Evolutionary conservation across 2,329 filamentous ascomycete species (phyloP).

Genomic region (Chaetoscypha palmicola): DNA sequence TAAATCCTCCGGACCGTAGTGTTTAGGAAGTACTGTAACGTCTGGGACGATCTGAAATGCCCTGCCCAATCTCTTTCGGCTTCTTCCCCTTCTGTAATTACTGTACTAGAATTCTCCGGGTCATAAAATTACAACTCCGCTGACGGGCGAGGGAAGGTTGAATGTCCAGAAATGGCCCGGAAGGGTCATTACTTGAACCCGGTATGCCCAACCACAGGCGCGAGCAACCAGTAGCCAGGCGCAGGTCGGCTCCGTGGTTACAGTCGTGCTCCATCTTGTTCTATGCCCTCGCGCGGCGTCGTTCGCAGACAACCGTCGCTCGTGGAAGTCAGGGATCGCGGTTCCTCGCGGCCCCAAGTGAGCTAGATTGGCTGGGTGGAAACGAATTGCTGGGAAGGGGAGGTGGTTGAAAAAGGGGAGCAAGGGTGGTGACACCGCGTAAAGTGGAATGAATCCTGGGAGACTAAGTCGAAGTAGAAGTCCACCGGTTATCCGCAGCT

Average conservation of each 20-base stretch:
- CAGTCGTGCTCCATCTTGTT: background rate
- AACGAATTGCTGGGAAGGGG: constrained; percentile 17
- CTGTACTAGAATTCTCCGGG: too few relatives aligned
- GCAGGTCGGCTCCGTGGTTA: background rate
- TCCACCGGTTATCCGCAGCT: too few relatives aligned
- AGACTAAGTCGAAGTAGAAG: background rate
- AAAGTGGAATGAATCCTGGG: background rate
- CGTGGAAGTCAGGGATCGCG: constrained; percentile 12
- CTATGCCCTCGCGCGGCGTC: background rate
- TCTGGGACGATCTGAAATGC: too few relatives aligned
- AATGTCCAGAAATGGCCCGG: background rate
- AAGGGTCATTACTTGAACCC: background rate
- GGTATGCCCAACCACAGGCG: background rate
- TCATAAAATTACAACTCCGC: too few relatives aligned
- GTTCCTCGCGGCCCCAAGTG: constrained; percentile 3
- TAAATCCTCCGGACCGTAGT: background rate
- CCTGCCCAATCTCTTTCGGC: too few relatives aligned
- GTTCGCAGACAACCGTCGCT: constrained; percentile 4
- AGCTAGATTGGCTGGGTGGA: constrained; percentile 9
- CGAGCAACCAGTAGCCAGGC: background rate
- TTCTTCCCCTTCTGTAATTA: too few relatives aligned
- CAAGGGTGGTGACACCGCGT: background rate
- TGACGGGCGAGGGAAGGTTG: too few relatives aligned
- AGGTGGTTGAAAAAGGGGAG: background rate
- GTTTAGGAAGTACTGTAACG: too few relatives aligned